Conservation (phyloP, 805 yeast species). For the Kodamaea nitidulidarum region DNA sequence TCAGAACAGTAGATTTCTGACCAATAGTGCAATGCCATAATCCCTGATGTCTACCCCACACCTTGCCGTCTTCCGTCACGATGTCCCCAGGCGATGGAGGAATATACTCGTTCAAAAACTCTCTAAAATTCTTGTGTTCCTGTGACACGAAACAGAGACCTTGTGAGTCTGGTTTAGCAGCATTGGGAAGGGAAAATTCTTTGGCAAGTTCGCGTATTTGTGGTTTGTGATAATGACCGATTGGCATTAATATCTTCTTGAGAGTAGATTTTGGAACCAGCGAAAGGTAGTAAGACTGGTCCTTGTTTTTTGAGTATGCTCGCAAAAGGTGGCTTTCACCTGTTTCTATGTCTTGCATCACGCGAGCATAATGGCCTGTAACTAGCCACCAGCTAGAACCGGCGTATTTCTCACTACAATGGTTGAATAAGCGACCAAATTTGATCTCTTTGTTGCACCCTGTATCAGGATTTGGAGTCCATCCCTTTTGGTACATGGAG, state of each 20-base stretch:
- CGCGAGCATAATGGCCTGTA: conserved; percentile 77
- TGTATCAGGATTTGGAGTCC: conserved; percentile 94
- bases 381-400: conserved; percentile 70
- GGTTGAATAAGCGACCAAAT: conserved; percentile 72
- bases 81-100: conserved; percentile 73
- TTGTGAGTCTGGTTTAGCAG: conserved; percentile 86
- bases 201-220: conserved; percentile 67
- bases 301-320: conserved; percentile 60
- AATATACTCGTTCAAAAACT: conserved; percentile 72
- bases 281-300: conserved; percentile 88
- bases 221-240: conserved; percentile 75
- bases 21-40: conserved; percentile 96
- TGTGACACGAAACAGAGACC: conserved; percentile 89
- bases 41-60: conserved; percentile 82
- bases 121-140: conserved; percentile 56
- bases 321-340: conserved; percentile 48
- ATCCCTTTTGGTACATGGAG: conserved; percentile 60
- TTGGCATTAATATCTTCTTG: conserved; percentile 61
- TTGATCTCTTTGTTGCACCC: conserved; percentile 82
- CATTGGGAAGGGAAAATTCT: conserved; percentile 51
- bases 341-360: conserved; percentile 30
- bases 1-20: conserved; percentile 69
- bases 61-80: conserved; percentile 65
- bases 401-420: conserved; percentile 36
- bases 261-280: conserved; percentile 50